phyloP scores from a whole-genome alignment of 139 green algal genomes.

The Nannochloris sp. region DNA sequence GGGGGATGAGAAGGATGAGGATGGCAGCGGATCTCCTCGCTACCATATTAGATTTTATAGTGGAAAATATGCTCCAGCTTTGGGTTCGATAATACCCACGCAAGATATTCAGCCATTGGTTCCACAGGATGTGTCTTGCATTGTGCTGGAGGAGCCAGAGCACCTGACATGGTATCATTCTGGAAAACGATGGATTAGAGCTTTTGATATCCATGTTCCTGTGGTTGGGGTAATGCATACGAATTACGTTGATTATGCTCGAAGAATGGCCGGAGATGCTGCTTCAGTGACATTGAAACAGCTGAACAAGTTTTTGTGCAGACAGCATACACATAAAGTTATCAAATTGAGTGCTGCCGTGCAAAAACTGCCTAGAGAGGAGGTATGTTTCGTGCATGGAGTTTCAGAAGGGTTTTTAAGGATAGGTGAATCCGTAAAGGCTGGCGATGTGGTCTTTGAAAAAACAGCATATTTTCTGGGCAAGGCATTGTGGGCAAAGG shows the following conservation, averaged over 20 bases:
- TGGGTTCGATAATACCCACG: constrained; percentile 47
- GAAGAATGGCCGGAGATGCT: not conserved
- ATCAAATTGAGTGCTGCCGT: constrained; percentile 92
- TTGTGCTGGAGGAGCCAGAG: constrained; percentile 61
- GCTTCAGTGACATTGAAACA: constrained; percentile 6
- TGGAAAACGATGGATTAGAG: constrained; percentile 45
- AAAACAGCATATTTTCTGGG: constrained; percentile 83
- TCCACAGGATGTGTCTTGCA: constrained; percentile 37
- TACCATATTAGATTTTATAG: constrained; percentile 13
- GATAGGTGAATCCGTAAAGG: constrained; percentile 29
- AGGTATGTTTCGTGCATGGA: constrained; percentile 83
- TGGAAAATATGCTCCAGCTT: constrained; percentile 41
- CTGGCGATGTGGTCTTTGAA: not conserved
- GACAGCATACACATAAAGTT: constrained; percentile 75
- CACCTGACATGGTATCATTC: constrained; percentile 68
- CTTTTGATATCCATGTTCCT: constrained; percentile 32
- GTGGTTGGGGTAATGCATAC: constrained; percentile 55
- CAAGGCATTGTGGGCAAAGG: constrained; percentile 80
- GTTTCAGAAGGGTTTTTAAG: constrained; percentile 73
- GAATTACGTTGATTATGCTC: constrained; percentile 72
- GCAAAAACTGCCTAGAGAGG: constrained; percentile 69
- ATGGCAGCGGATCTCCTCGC: not conserved
- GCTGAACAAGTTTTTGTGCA: constrained; percentile 61
- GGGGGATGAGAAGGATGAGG: not conserved
- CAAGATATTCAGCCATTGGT: constrained; percentile 46